Evolutionary conservation across 495 filamentous ascomycete species (phyloP), one percentile per base, ranked within the genome.

Genomic region (Elasticomyces elasticus): DNA sequence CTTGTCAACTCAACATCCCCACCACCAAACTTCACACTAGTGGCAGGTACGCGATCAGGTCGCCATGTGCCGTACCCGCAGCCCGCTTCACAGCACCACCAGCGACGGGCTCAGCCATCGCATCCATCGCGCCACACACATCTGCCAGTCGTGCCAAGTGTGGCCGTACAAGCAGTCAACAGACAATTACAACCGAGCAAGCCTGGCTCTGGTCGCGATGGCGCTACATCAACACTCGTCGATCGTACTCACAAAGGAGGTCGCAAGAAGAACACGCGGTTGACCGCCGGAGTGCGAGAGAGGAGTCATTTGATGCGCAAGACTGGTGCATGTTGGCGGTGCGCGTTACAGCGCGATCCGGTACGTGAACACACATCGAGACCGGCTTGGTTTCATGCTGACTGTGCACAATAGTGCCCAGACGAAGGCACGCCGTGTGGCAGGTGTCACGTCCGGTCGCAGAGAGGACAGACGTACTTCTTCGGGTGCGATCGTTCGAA

Each of bases 321-420:
- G 33, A 53, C 52, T 9, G 64, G 59, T 24, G 61, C 65, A 3
- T 69, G 68, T 43, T 70, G 68, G 68, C 62, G 62, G 25, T 69
- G 68, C 54, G 58, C 59, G 1, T 48, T 70, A 6, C 65, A 69
- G 44, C 51, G 68, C 43, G 66, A 69, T 46, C 56, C 59, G 51
- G 66, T 67, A 60, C 51, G 64, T 40, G 15, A 13, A 48, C 30
- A 19, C 3, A 51, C 7, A 4, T 30, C 5, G 20, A 45, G 3
- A 23, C 11, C 6, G n/a, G 27, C 45, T 28, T 2, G 2, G 15
- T 22, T 33, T 30, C 17, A 2, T 12, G 25, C 45, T 49, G 45
- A 49, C 23, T 13, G 4, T 30, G 13, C 13, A 12, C 2, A 23
- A 47, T 25, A 54, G 52, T 54, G 52, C 26, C 52, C 52, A 49